Evolutionary conservation across 257 asterid genomes (phyloP).

Genomic region (Anisodus tanguticus): DNA sequence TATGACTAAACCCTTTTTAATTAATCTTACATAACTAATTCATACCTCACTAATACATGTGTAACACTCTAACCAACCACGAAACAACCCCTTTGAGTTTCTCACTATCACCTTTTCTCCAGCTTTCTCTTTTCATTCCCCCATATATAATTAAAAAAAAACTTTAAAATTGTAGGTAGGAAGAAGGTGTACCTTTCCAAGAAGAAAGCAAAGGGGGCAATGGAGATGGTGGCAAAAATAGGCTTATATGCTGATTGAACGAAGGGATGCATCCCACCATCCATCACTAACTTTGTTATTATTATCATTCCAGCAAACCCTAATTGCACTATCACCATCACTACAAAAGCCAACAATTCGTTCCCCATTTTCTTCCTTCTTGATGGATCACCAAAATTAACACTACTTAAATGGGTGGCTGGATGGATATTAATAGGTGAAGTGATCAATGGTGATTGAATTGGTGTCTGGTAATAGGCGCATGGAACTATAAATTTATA

Average conservation of each 20-base stretch:
- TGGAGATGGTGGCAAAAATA: conserved; percentile 61
- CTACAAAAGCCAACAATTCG: conserved; percentile 51
- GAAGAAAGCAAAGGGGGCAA: conserved; percentile 74
- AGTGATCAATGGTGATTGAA: no score
- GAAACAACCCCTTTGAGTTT: no score
- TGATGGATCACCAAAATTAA: background rate
- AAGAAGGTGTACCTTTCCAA: conserved; percentile 60
- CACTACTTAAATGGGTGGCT: background rate
- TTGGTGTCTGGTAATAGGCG: background rate
- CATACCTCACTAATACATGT: no score
- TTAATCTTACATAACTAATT: no score
- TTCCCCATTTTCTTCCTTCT: conserved; percentile 43
- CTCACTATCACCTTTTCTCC: background rate
- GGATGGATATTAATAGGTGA: no score
- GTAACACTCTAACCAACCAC: no score
- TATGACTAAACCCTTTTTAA: no score
- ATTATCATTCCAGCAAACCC: conserved; percentile 87
- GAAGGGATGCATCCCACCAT: conserved; percentile 85
- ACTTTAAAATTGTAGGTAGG: background rate
- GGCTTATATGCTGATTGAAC: conserved; percentile 93
- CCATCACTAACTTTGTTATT: conserved; percentile 77
- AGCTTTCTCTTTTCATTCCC: background rate
- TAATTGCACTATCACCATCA: conserved; percentile 71
- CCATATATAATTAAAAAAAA: background rate
- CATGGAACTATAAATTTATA: background rate